A percentile compares a stretch with the other conserved stretches of the same genome.
These are phyloP conservation scores for Aspergillus sparsus DNA, from an alignment of 495 filamentous ascomycete genomes.

Conservation along the genomic window DNA sequence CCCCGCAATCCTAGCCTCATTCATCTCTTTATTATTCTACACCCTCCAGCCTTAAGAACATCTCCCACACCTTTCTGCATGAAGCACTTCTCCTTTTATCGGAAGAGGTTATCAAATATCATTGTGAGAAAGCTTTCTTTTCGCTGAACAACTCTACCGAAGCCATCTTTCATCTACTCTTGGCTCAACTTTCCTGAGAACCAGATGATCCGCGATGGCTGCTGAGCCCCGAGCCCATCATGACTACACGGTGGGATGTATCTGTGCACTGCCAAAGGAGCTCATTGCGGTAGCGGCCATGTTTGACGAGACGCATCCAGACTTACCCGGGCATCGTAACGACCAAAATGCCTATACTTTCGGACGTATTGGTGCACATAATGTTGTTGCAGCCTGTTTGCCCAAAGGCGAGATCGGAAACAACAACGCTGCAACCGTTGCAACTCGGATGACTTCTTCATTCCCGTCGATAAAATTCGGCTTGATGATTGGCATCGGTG, in stretches of 20 bases:
- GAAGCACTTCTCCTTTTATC: no score
- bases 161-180: no score
- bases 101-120: no score
- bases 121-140: no score
- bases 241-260: slow-evolving; percentile 3
- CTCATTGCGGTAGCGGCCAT: slow-evolving; percentile 1
- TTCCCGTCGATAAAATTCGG: slow-evolving; percentile 46
- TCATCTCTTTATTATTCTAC: no score
- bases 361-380: slow-evolving; percentile 29
- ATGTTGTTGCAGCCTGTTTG: slow-evolving; percentile 47
- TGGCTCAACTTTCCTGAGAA: no score
- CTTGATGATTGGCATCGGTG: slow-evolving; percentile 54
- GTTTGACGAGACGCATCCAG: slow-evolving; percentile 2
- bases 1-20: no score
- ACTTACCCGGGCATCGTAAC: background rate
- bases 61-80: no score
- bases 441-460: slow-evolving; percentile 34
- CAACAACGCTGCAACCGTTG: slow-evolving; percentile 38
- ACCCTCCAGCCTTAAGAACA: no score
- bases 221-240: background rate
- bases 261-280: slow-evolving; percentile 8
- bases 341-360: slow-evolving; percentile 10
- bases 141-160: no score
- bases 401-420: slow-evolving; percentile 39
- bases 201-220: no score